Conservation (phyloP, 106 monocot species). For the Xerophyta viscosa region DNA sequence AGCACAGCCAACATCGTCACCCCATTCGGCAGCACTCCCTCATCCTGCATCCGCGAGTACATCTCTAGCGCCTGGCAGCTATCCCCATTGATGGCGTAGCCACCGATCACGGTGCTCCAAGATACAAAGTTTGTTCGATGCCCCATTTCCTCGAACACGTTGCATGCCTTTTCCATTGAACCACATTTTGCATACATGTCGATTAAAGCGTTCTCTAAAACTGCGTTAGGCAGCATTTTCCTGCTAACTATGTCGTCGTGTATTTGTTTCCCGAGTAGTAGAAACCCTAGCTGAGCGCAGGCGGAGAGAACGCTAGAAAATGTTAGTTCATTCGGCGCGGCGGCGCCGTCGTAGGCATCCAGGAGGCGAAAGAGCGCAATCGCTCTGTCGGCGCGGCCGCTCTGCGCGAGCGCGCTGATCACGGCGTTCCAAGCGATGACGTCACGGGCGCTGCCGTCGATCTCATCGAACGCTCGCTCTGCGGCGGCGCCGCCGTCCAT, state of each 20-base stretch:
- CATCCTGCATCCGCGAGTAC: slow-evolving; percentile 8
- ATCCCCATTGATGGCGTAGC: slow-evolving; percentile 19
- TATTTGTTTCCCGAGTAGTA: slow-evolving; percentile 11
- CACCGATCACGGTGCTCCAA: slow-evolving; percentile 14
- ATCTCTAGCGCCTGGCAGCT: slow-evolving; percentile 12
- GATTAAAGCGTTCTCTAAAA: slow-evolving; percentile 21
- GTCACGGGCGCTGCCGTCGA: neutral
- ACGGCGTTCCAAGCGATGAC: slow-evolving; percentile 28
- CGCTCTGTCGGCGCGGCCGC: slow-evolving; percentile 14
- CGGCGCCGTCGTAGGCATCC: neutral
- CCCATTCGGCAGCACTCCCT: slow-evolving; percentile 16
- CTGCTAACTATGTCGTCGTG: neutral
- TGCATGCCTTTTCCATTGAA: slow-evolving; percentile 1
- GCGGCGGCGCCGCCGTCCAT: neutral
- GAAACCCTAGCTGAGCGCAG: slow-evolving; percentile 13
- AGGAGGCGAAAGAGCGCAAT: slow-evolving; percentile 5
- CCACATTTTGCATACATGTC: slow-evolving; percentile 32
- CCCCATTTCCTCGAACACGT: neutral
- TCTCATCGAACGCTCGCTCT: slow-evolving; percentile 1
- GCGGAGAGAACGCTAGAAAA: slow-evolving; percentile 8
- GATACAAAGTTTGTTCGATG: slow-evolving; percentile 1
- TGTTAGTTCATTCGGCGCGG: slow-evolving; percentile 16
- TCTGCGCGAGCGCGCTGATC: slow-evolving; percentile 10
- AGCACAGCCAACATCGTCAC: slow-evolving; percentile 21
- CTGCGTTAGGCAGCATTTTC: neutral